Evolutionary conservation across 2,329 filamentous ascomycete genomes (phyloP).

Genomic region (Colletotrichum acutatum): DNA sequence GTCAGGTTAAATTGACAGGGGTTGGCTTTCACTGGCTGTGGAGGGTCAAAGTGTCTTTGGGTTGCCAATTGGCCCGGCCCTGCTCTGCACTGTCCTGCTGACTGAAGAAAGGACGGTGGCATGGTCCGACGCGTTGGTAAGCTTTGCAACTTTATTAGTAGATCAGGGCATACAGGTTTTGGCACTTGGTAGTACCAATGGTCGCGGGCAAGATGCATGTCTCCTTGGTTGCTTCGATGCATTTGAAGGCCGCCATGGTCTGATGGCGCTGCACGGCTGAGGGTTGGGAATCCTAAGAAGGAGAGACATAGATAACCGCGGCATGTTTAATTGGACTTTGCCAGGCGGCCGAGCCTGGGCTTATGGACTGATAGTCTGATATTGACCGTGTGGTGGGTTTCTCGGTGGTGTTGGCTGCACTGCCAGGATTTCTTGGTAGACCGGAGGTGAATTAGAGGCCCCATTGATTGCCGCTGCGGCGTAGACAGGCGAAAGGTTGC

Average conservation of each 20-base stretch:
- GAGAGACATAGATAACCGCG: conserved; percentile 11
- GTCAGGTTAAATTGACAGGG: not conserved
- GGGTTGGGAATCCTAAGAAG: not conserved
- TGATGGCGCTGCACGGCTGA: conserved; percentile 8
- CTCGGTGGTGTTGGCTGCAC: not conserved
- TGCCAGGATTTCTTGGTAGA: not conserved
- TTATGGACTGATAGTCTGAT: conserved; percentile 4
- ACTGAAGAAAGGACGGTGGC: not conserved
- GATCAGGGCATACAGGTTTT: conserved; percentile 3
- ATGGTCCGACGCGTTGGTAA: conserved; percentile 24
- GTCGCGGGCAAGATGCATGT: not conserved
- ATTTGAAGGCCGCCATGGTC: conserved; percentile 7
- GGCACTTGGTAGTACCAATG: not conserved
- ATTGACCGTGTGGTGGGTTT: not conserved
- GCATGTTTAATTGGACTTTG: not conserved
- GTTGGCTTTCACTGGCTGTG: not conserved
- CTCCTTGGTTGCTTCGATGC: conserved; percentile 4
- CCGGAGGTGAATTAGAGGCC: not conserved
- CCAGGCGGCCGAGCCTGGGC: conserved; percentile 1
- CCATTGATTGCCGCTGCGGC: not conserved
- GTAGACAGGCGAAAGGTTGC: not conserved
- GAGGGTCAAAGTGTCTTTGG: not conserved
- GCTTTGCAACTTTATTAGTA: not conserved
- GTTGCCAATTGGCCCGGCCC: conserved; percentile 1
- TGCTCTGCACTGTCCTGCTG: conserved; percentile 21